Percentiles rank a stretch among this genome's conserved stretches.
Conservation (phyloP, 163 green algal genomes). For the Trebouxia gelatinosa region DNA sequence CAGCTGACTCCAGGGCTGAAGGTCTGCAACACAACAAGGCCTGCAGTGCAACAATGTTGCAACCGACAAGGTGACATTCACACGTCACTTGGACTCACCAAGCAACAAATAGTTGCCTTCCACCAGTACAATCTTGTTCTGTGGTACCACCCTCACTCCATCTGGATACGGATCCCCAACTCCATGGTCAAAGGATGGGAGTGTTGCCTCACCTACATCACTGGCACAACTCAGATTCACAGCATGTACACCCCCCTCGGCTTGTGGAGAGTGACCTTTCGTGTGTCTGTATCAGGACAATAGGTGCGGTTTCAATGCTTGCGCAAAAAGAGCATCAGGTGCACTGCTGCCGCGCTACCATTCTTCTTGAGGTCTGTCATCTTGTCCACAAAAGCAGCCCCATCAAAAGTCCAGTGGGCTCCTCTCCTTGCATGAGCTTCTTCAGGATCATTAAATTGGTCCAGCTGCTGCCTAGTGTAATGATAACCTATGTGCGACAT, state of each 20-base stretch:
- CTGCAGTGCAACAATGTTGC: background rate
- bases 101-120: constrained; percentile 77
- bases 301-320: no score
- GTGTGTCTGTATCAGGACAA: no score
- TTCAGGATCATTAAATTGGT: constrained; percentile 69
- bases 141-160: constrained; percentile 45
- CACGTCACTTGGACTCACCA: constrained; percentile 4
- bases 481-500: constrained; percentile 67
- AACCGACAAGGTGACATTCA: background rate
- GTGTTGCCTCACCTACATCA: constrained; percentile 29
- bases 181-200: constrained; percentile 81
- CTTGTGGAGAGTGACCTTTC: no score
- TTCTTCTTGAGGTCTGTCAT: constrained; percentile 21
- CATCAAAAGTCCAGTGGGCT: constrained; percentile 85
- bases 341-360: no score
- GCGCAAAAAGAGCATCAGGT: no score
- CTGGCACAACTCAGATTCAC: no score
- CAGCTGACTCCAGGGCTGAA: constrained; percentile 62
- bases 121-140: constrained; percentile 54
- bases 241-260: no score
- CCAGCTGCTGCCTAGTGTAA: constrained; percentile 61
- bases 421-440: constrained; percentile 66
- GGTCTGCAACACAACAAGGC: constrained; percentile 35
- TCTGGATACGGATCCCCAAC: constrained; percentile 66
- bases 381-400: constrained; percentile 55